Conservation (phyloP, 768 basidiomycete genomes). For the Mycena metata region DNA sequence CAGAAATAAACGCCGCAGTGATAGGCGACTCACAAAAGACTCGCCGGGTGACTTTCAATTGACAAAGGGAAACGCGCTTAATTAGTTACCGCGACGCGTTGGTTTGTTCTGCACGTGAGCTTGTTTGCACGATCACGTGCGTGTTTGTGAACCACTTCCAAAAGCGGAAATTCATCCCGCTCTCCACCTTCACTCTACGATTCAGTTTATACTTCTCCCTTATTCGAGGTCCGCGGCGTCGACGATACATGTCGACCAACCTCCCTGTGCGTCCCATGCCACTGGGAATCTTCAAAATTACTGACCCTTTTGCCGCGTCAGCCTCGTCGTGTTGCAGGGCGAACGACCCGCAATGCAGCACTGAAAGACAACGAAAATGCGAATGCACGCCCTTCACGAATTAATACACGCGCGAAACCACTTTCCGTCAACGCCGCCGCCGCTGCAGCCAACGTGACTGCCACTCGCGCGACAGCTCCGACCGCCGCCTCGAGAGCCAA, state of each 20-base stretch:
- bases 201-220: constrained; percentile 20
- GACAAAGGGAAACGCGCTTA: too few species aligned
- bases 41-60: too few species aligned
- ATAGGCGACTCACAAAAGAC: too few species aligned
- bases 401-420: constrained; percentile 72
- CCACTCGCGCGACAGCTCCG: constrained; percentile 62
- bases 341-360: constrained; percentile 65
- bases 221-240: constrained; percentile 17
- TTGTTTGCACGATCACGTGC: constrained; percentile 33
- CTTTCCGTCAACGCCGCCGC: constrained; percentile 58
- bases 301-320: background rate
- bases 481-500: constrained; percentile 70
- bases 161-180: constrained; percentile 1
- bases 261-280: constrained; percentile 24
- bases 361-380: constrained; percentile 79
- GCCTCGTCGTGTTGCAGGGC: constrained; percentile 71
- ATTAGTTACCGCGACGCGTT: constrained; percentile 1
- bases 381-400: constrained; percentile 71
- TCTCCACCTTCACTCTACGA: constrained; percentile 24
- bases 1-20: too few species aligned
- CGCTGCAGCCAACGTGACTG: constrained; percentile 47
- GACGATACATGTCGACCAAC: constrained; percentile 35
- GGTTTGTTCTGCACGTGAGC: background rate
- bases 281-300: background rate
- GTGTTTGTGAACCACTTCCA: constrained; percentile 22